A percentile compares a stretch with the other conserved stretches of the same genome.
phyloP scores from a whole-genome alignment of 805 yeast species.

The Lachancea sp. region DNA sequence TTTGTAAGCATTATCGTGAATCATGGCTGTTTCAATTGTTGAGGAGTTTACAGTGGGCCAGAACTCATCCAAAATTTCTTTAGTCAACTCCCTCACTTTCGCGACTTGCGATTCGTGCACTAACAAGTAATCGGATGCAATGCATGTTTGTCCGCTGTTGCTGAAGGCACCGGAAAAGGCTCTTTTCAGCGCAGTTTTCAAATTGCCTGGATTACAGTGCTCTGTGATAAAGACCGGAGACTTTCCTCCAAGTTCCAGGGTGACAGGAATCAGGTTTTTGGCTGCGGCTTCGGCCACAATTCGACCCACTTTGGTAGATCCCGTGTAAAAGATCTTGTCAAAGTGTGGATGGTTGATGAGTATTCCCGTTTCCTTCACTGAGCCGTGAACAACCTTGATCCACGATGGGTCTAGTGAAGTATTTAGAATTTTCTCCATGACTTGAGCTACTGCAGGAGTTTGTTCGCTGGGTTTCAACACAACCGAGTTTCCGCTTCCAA shows the following conservation, averaged over 20 bases:
- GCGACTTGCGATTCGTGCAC: constrained; percentile 55
- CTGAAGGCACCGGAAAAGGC: constrained; percentile 70
- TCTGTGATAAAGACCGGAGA: constrained; percentile 72
- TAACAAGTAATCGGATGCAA: constrained; percentile 76
- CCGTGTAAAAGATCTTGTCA: constrained; percentile 85
- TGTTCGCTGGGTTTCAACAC: constrained; percentile 71
- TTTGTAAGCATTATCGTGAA: constrained; percentile 48
- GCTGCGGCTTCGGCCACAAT: constrained; percentile 78
- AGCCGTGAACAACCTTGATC: constrained; percentile 67
- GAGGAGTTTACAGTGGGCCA: constrained; percentile 37
- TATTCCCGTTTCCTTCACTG: constrained; percentile 51
- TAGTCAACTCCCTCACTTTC: constrained; percentile 40
- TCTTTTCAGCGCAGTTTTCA: constrained; percentile 50
- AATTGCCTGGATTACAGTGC: constrained; percentile 38
- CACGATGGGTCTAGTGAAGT: constrained; percentile 50
- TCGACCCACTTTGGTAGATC: constrained; percentile 68
- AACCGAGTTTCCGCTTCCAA: constrained; percentile 81
- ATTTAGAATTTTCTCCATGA: constrained; percentile 50
- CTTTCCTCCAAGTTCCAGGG: constrained; percentile 88
- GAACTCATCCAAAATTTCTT: constrained; percentile 37
- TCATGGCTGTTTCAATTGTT: constrained; percentile 53
- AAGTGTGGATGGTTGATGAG: constrained; percentile 53
- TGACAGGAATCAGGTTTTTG: constrained; percentile 70
- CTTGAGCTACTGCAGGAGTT: constrained; percentile 53
- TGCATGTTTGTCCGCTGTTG: constrained; percentile 88